A percentile compares a stretch with the other conserved stretches of the same genome.
Conservation (phyloP, 176 grass and related monocot genomes). For the Oryza glumipatula region DNA sequence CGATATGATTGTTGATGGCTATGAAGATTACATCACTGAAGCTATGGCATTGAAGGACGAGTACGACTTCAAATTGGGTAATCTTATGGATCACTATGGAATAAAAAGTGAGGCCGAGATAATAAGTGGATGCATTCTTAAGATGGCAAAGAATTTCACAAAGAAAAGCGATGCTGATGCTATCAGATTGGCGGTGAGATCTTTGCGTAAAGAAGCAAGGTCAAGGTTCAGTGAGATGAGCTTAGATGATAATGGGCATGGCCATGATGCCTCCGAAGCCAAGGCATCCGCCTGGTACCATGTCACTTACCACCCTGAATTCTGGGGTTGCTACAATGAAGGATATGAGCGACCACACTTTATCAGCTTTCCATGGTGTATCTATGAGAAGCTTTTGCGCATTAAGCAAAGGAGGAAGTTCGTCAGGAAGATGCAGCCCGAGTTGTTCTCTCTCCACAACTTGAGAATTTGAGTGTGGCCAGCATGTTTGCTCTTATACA, state of each 20-base stretch:
- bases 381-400: constrained; percentile 63
- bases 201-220: constrained; percentile 80
- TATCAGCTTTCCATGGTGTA: constrained; percentile 91
- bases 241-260: constrained; percentile 28
- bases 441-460: constrained; percentile 33
- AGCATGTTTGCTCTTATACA: constrained; percentile 19
- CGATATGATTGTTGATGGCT: constrained; percentile 83
- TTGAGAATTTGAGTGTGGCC: constrained; percentile 23
- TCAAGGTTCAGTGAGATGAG: constrained; percentile 71
- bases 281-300: constrained; percentile 97
- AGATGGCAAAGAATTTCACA: constrained; percentile 81
- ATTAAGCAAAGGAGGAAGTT: constrained; percentile 68
- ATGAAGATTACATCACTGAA: constrained; percentile 50
- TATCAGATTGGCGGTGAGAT: constrained; percentile 66
- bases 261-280: constrained; percentile 50
- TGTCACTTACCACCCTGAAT: constrained; percentile 72
- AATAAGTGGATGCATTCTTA: constrained; percentile 79
- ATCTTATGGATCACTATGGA: constrained; percentile 90
- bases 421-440: constrained; percentile 34
- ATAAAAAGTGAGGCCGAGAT: constrained; percentile 95
- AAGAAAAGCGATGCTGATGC: constrained; percentile 78
- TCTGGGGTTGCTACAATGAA: constrained; percentile 65
- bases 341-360: constrained; percentile 65
- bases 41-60: constrained; percentile 70
- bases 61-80: constrained; percentile 86